These are phyloP conservation scores for Ophiocordyceps camponoti-saundersi DNA, from an alignment of 2,329 filamentous ascomycete genomes.

Conservation along the genomic window DNA sequence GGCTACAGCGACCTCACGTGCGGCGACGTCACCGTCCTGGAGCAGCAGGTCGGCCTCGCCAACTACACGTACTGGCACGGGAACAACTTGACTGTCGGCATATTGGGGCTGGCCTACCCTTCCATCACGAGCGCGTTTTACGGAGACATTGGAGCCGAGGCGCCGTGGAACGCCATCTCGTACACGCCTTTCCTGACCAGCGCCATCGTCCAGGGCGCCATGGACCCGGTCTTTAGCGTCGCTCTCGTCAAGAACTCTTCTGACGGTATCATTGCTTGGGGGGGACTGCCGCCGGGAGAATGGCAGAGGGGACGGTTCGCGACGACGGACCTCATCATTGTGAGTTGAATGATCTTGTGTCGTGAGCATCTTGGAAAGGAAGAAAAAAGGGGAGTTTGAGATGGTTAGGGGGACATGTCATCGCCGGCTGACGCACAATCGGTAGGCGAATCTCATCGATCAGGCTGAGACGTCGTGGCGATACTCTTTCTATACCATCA, in stretches of 20 bases:
- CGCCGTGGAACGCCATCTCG: slow-evolving; percentile 18
- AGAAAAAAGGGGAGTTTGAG: not conserved
- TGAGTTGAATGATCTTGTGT: slow-evolving; percentile 10
- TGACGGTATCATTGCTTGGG: slow-evolving; percentile 27
- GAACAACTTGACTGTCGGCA: slow-evolving; percentile 32
- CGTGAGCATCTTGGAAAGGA: too few relatives aligned
- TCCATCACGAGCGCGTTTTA: slow-evolving; percentile 30
- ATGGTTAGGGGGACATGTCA: too few relatives aligned
- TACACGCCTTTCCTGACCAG: slow-evolving; percentile 32
- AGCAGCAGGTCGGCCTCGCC: slow-evolving; percentile 30
- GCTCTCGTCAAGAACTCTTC: slow-evolving; percentile 28
- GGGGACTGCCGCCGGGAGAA: slow-evolving; percentile 24
- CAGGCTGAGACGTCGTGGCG: slow-evolving; percentile 21
- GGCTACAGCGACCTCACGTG: slow-evolving; percentile 27
- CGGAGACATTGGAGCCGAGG: slow-evolving; percentile 20
- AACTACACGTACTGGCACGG: slow-evolving; percentile 32
- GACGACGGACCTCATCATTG: slow-evolving; percentile 25
- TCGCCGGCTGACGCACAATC: not conserved
- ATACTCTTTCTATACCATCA: slow-evolving; percentile 35
- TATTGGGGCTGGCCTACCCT: slow-evolving; percentile 33
- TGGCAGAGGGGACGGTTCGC: slow-evolving; percentile 13
- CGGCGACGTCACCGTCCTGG: slow-evolving; percentile 24
- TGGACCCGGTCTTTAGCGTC: slow-evolving; percentile 29
- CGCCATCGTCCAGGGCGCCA: slow-evolving; percentile 26
- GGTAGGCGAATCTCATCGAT: slow-evolving; percentile 25